A percentile compares a stretch with the other conserved stretches of the same genome.
phyloP scores from a whole-genome alignment of 2,329 filamentous ascomycete species.

The Lasiodiplodia theobromae region DNA sequence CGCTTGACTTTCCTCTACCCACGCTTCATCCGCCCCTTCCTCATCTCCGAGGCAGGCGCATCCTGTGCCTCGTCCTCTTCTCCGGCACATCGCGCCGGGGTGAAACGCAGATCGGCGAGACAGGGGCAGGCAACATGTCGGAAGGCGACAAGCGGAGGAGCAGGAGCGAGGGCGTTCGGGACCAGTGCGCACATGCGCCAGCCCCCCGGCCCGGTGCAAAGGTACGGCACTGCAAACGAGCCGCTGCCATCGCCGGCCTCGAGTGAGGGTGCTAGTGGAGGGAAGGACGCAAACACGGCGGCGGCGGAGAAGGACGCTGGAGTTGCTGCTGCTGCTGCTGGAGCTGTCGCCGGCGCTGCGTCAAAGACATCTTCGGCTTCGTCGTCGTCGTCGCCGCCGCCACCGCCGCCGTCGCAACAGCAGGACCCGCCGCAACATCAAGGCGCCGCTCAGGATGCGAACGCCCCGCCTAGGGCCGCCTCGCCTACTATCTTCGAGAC shows the following conservation, averaged over 20 bases:
- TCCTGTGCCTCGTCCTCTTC: background rate
- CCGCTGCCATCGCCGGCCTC: conserved; percentile 48
- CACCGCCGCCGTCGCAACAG: background rate
- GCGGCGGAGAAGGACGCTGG: background rate
- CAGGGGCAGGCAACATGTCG: conserved; percentile 16
- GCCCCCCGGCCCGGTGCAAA: conserved; percentile 39
- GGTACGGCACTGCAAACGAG: conserved; percentile 58
- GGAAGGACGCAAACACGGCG: conserved; percentile 9
- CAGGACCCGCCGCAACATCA: background rate
- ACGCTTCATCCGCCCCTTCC: conserved; percentile 48
- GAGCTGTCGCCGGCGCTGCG: background rate
- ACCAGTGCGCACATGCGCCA: conserved; percentile 6
- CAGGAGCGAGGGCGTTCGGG: conserved; percentile 5
- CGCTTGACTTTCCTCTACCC: conserved; percentile 57
- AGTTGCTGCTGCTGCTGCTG: background rate
- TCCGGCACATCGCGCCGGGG: background rate
- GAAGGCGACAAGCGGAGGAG: conserved; percentile 10
- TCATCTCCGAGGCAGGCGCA: conserved; percentile 10
- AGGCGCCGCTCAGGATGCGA: background rate
- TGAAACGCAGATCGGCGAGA: conserved; percentile 18
- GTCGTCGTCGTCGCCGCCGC: background rate
- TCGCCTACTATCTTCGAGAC: conserved; percentile 24
- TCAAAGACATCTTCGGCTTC: background rate
- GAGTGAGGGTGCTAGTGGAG: conserved; percentile 27
- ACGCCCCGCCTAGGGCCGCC: conserved; percentile 13